Percentiles rank a stretch among this genome's conserved stretches.
phyloP scores from a whole-genome alignment of 306 rosid species.

The Leucaena leucocephala region DNA sequence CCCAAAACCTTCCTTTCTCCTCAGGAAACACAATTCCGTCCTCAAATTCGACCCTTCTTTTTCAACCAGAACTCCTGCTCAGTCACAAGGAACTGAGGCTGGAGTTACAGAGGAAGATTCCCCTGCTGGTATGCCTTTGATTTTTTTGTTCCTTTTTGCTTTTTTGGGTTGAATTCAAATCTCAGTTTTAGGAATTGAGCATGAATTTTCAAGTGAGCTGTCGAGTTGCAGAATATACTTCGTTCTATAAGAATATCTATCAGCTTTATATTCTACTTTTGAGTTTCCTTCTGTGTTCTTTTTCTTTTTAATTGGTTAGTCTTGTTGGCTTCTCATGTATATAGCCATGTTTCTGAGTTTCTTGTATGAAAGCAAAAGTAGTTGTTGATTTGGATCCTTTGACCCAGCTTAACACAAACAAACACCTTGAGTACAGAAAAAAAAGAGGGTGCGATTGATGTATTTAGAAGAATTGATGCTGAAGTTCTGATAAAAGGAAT shows the following conservation, averaged over 20 bases:
- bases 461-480: not conserved
- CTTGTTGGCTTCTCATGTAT: not conserved
- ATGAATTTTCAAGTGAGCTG: not conserved
- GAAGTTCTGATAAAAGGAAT: not conserved
- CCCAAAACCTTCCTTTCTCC: slow-evolving; percentile 45
- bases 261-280: not conserved
- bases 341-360: not conserved
- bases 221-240: not conserved
- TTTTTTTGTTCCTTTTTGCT: not conserved
- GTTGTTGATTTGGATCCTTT: not conserved
- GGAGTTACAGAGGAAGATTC: slow-evolving; percentile 55
- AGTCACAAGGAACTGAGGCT: slow-evolving; percentile 59
- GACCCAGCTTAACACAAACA: slow-evolving; percentile 6
- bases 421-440: not conserved
- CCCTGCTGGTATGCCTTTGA: slow-evolving; percentile 52
- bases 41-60: slow-evolving; percentile 44
- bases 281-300: not conserved
- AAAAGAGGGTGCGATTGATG: not conserved
- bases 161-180: slow-evolving; percentile 1
- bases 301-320: not conserved
- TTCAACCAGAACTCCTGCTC: slow-evolving; percentile 49
- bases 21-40: slow-evolving; percentile 42
- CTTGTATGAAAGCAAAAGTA: not conserved
- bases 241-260: not conserved
- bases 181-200: not conserved